Evolutionary conservation across 2,329 filamentous ascomycete genomes (phyloP).

Genomic region (Ceratocystiopsis sp.): DNA sequence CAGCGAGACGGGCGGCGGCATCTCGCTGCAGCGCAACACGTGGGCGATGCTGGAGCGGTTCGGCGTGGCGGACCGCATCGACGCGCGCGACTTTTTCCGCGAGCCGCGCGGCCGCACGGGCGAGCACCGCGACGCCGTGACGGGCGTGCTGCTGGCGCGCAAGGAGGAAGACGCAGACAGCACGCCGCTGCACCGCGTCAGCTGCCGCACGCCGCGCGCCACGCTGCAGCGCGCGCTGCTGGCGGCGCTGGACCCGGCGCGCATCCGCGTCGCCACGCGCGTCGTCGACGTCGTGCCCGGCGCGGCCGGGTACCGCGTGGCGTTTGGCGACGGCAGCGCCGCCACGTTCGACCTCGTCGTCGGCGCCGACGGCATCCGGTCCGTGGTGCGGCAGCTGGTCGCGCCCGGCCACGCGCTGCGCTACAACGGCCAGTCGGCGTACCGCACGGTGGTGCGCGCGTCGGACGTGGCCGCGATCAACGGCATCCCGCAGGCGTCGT

Average conservation of each 20-base stretch:
- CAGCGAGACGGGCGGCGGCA: conserved; percentile 21
- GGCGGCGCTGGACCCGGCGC: conserved; percentile 23
- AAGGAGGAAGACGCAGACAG: conserved; percentile 10
- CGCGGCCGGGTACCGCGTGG: conserved; percentile 20
- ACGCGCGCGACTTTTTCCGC: conserved; percentile 16
- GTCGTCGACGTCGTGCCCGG: conserved; percentile 18
- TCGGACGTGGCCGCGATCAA: conserved; percentile 13
- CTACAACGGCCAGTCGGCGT: conserved; percentile 23
- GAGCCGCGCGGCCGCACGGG: conserved; percentile 12
- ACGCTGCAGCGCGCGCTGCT: conserved; percentile 31
- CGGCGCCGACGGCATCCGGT: conserved; percentile 35
- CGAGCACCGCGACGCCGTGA: conserved; percentile 17
- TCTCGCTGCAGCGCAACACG: conserved; percentile 18
- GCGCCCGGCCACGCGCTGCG: conserved; percentile 25
- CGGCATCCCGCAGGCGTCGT: conserved; percentile 14
- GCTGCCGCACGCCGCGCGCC: conserved; percentile 16
- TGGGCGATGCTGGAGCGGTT: conserved; percentile 19
- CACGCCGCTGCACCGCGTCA: conserved; percentile 12
- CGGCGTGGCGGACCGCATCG: conserved; percentile 16
- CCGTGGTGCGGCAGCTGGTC: conserved; percentile 16
- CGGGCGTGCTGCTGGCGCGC: conserved; percentile 13
- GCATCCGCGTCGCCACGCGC: conserved; percentile 27
- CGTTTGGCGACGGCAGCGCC: conserved; percentile 25
- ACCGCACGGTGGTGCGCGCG: conserved; percentile 16
- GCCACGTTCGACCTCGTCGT: conserved; percentile 29